Evolutionary conservation across 1,284 basidiomycete genomes (phyloP), one percentile per base, ranked within the genome.

Genomic region (Cutaneotrichosporon curvatum): DNA sequence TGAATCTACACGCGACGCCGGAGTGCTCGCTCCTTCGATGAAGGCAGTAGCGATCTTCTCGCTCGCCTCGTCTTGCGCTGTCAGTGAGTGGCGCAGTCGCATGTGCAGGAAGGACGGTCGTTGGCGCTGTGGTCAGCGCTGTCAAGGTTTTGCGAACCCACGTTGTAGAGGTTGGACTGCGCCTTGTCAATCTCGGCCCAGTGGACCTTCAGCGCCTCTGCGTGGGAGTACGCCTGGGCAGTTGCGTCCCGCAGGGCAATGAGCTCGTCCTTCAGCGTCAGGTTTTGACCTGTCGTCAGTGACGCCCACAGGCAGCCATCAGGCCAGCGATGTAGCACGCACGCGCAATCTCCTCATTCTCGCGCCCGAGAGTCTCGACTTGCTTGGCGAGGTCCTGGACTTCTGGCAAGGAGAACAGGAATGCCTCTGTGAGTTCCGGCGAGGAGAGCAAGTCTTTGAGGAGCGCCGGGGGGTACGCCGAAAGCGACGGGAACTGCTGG

Each of bases 131-230:
- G 16, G 20, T 21, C 18, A 32, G 39, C 19, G 15, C 10, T 20
- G 15, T 15, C 21, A 14, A 19, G 12, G 15, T 8, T 9, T 18
- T 9, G 25, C 31, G 18, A 43, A 7, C 31, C 50, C 36, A 88
- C 91, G 74, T 90, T 86, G 64, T 91, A 92, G 10, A 89, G 77
- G 25, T 87, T 85, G 41, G 75, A 78, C 70, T 95, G 91, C 55
- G 88, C 85, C 56, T 82, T 82, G 51, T 92, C 88, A 4, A 92
- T 61, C 47, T 85, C 84, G 54, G 81, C 81, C 87, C 88, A 92
- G 35, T 84, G 75, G 1, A 76, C 75, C 68, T 92, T 87, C 18
- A 92, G 72, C 7, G 76, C 69, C 63, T 85, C 85, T 3, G 90
- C 88, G 51, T 89, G 79, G 50, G 86, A 81, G 60, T 92, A 95